Base-by-base conservation (phyloP, 768 basidiomycete species). In the Boletus sensibilis region DNA sequence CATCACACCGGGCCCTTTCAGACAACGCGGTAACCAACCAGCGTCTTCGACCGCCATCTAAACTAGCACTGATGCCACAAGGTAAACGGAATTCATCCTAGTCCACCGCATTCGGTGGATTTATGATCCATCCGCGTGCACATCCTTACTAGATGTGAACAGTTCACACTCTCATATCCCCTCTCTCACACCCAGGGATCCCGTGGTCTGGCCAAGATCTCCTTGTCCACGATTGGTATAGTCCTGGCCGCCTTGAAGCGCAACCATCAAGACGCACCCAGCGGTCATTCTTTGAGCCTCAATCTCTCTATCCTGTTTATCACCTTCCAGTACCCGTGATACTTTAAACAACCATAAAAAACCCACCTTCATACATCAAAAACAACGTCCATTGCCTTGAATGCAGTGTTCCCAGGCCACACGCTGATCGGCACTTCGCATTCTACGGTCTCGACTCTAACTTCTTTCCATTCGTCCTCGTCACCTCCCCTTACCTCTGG, bases 401-500 rank as follows among this genome's bases (percentile, higher is more conserved):
- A 94, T 42, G 86, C 88, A 5, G 92, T 95, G 73, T 92, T 94
- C 42, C 92, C 92, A 12, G 94, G 87, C 82, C 88, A 94, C 1
- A 97, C 88, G 62, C 72, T 83, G 54, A 98, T 83, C 20, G 92
- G 92, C 41, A 98, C 90, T 70, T 94, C 91, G 65, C 94, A 97
- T 71, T 97, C 96, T 18, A 98, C 93, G 56, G 87, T 90, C 79
- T 98, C 94, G 25, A 88, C 79, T 65, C 71, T 76, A 12, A 90
- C 80, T 56, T 86, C 85, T 52, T 65, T 65, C 91, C 89, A 93
- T 1, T 77, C 85, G 6, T 76, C 78, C 56, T 84, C 83, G n/a
- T 72, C 74, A 0, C 80, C 83, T 5, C 75, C 79, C 70, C 75
- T 82, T 9, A 23, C 10, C 16, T 10, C 78, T 4, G 79, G 77